Percentiles rank a stretch among this genome's conserved stretches.
These are phyloP conservation scores for Gossypium turneri DNA, from an alignment of 345 rosid genomes.

Conservation along the genomic window DNA sequence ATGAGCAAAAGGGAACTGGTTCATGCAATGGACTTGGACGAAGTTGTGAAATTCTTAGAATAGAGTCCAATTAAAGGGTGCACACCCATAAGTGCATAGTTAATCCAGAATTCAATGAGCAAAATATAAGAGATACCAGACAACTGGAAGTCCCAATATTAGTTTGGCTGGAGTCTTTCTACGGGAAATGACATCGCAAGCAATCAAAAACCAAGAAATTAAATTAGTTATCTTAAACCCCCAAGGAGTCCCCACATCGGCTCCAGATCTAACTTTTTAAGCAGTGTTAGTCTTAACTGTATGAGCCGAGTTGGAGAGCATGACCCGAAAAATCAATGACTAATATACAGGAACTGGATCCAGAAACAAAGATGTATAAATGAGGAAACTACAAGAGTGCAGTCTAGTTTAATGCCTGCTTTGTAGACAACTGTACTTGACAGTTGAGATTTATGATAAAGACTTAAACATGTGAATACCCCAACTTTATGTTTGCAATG, in stretches of 20 bases:
- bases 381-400: neutral
- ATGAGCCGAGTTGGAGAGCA: neutral
- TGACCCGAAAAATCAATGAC: neutral
- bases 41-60: neutral
- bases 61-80: neutral
- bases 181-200: neutral
- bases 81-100: neutral
- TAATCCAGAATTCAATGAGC: neutral
- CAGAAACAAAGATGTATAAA: slow-evolving; percentile 9
- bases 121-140: neutral
- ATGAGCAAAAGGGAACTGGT: neutral
- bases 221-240: neutral
- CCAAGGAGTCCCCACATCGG: neutral
- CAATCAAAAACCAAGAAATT: neutral
- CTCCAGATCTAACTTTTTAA: neutral
- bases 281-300: no score
- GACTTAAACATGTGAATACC: neutral
- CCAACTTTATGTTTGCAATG: neutral
- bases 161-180: neutral
- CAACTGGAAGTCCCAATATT: neutral
- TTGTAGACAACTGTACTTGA: slow-evolving; percentile 5
- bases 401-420: neutral
- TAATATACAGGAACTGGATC: neutral
- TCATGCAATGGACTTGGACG: neutral
- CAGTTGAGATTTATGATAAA: neutral